Conservation (phyloP, 139 green algal species). For the Micromonas pusilla region DNA sequence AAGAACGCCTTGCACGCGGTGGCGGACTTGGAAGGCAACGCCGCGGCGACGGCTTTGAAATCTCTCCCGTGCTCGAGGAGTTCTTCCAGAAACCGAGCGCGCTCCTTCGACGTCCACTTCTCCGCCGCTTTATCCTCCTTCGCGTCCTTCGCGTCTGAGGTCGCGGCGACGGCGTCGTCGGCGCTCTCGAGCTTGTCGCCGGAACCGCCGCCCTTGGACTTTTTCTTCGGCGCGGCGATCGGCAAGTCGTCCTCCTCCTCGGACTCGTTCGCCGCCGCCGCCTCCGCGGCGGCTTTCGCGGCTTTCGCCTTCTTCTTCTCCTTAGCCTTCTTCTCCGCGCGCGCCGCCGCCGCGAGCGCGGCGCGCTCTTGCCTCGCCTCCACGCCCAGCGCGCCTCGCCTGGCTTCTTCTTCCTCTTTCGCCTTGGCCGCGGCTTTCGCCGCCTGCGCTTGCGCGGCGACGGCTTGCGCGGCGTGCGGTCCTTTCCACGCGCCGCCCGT, state of each 20-base stretch:
- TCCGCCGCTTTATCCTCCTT: not conserved
- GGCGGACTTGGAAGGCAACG: not conserved
- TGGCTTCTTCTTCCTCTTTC: not conserved
- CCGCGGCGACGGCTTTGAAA: constrained; percentile 1
- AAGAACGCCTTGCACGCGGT: not conserved
- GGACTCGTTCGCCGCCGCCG: not conserved
- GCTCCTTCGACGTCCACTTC: not conserved
- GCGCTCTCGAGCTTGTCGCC: not conserved
- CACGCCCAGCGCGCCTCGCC: not conserved
- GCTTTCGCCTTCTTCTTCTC: not conserved
- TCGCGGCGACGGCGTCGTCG: not conserved
- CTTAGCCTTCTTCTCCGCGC: not conserved
- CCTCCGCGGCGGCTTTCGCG: too few species aligned
- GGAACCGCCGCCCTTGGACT: not conserved
- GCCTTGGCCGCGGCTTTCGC: not conserved
- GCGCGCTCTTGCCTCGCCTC: constrained; percentile 1
- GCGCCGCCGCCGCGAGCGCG: not conserved
- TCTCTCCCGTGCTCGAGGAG: constrained; percentile 2
- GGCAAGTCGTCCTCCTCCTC: not conserved
- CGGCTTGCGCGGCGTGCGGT: not conserved
- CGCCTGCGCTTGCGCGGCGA: not conserved
- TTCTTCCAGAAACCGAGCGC: not conserved
- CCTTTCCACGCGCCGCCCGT: not conserved
- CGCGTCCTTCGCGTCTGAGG: not conserved
- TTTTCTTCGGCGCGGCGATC: not conserved